phyloP scores from a whole-genome alignment of 2,329 filamentous ascomycete genomes.

The Diaporthe capsici region DNA sequence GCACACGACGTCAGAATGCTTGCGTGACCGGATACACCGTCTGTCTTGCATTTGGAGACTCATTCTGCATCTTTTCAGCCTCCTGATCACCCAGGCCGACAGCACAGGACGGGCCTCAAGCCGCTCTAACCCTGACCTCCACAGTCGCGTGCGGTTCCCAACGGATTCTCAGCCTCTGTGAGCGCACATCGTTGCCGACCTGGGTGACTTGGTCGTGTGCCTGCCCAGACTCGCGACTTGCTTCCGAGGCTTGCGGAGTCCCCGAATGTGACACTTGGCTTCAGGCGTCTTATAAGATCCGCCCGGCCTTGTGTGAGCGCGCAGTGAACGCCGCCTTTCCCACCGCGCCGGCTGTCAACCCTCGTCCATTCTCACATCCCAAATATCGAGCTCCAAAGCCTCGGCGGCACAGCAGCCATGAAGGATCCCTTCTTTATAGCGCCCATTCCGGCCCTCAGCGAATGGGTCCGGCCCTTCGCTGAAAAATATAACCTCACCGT shows the following conservation, averaged over 20 bases:
- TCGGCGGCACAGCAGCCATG: conserved; percentile 62
- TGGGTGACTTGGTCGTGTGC: conserved; percentile 35
- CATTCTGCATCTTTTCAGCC: conserved; percentile 14
- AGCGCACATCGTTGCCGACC: conserved; percentile 27
- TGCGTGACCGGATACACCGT: conserved; percentile 29
- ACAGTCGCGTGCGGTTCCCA: conserved; percentile 38
- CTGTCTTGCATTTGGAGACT: conserved; percentile 12
- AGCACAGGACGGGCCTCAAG: conserved; percentile 2
- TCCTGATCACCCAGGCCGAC: conserved; percentile 15
- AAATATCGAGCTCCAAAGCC: conserved; percentile 19
- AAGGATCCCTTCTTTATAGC: conserved; percentile 79
- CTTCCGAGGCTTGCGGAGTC: conserved; percentile 37
- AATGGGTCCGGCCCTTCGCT: conserved; percentile 74
- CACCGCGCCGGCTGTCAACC: conserved; percentile 1
- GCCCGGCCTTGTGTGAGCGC: conserved; percentile 1
- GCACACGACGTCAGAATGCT: conserved; percentile 31
- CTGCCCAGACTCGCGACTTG: conserved; percentile 27
- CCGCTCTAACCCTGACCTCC: conserved; percentile 27
- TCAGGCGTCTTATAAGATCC: conserved; percentile 18
- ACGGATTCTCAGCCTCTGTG: conserved; percentile 36
- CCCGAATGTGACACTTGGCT: conserved; percentile 33
- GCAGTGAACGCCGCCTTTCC: background rate
- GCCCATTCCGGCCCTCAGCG: conserved; percentile 69
- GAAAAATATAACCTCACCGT: conserved; percentile 73
- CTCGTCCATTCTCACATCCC: background rate